These are phyloP conservation scores for Quercus engelmannii DNA, from an alignment of 306 rosid genomes.

Conservation along the genomic window DNA sequence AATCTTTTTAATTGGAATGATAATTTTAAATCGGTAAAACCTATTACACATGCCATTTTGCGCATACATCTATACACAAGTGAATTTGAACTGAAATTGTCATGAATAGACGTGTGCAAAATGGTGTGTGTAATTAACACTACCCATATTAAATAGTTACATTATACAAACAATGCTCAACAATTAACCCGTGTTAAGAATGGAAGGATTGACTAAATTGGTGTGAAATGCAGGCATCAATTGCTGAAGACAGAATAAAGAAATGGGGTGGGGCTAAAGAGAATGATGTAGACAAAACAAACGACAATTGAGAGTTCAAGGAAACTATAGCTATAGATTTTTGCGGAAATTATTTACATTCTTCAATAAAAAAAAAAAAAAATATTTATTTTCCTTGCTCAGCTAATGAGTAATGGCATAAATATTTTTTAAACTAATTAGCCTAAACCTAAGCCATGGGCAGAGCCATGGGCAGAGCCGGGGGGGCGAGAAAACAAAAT, in stretches of 20 bases:
- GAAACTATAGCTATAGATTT: neutral
- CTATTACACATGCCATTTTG: too few relatives aligned
- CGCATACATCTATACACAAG: too few relatives aligned
- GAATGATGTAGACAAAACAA: conserved; percentile 1
- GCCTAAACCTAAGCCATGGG: too few relatives aligned
- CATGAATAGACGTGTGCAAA: too few relatives aligned
- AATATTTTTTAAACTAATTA: neutral
- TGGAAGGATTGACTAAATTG: neutral
- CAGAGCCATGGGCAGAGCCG: too few relatives aligned
- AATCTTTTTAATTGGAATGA: neutral
- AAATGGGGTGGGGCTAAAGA: conserved; percentile 39
- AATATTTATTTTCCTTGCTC: neutral
- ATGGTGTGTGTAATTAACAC: too few relatives aligned
- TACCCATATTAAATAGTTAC: too few relatives aligned
- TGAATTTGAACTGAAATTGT: too few relatives aligned
- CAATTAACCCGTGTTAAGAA: too few relatives aligned
- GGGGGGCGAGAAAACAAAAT: too few relatives aligned
- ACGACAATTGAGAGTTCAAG: neutral
- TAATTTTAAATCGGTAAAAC: neutral
- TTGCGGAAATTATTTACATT: neutral
- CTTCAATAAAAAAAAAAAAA: neutral
- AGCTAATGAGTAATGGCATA: neutral
- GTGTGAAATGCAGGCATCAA: conserved; percentile 34
- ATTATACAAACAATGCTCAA: neutral
- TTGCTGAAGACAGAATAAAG: conserved; percentile 47